Evolutionary conservation across 805 yeast genomes (phyloP).

Genomic region (Nakazawaea molendinolei): DNA sequence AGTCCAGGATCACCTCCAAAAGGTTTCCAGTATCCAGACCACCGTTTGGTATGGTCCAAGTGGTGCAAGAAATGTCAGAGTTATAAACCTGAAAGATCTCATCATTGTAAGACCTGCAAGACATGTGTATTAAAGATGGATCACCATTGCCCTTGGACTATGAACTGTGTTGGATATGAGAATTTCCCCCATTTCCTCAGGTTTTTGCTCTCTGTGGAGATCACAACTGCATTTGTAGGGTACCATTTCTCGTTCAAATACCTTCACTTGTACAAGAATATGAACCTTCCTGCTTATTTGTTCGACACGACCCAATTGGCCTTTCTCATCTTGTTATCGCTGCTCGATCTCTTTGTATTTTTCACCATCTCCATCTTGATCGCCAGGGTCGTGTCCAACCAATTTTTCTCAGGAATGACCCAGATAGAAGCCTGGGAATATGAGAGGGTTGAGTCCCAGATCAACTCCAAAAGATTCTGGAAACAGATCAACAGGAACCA

Average conservation of each 20-base stretch:
- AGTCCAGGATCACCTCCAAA: slow-evolving; percentile 66
- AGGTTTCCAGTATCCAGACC: slow-evolving; percentile 33
- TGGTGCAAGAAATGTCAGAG: slow-evolving; percentile 69
- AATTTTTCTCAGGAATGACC: slow-evolving; percentile 61
- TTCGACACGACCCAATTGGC: slow-evolving; percentile 45
- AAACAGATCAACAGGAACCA: slow-evolving; percentile 38
- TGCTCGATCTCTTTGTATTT: slow-evolving; percentile 53
- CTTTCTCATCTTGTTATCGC: slow-evolving; percentile 46
- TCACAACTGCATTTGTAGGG: slow-evolving; percentile 42
- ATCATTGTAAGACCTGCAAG: slow-evolving; percentile 79
- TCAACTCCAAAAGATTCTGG: slow-evolving; percentile 51
- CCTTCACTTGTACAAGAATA: slow-evolving; percentile 35
- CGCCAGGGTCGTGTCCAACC: slow-evolving; percentile 52
- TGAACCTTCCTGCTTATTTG: slow-evolving; percentile 50
- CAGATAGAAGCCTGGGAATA: slow-evolving; percentile 91
- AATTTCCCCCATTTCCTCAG: slow-evolving; percentile 79
- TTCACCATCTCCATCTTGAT: slow-evolving; percentile 54
- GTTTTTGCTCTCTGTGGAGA: slow-evolving; percentile 61
- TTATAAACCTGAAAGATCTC: slow-evolving; percentile 77
- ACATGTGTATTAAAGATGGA: slow-evolving; percentile 59
- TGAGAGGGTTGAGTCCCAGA: slow-evolving; percentile 71
- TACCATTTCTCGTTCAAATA: slow-evolving; percentile 35
- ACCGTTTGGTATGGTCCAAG: slow-evolving; percentile 39
- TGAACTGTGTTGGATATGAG: slow-evolving; percentile 77
- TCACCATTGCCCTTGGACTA: slow-evolving; percentile 82